Evolutionary conservation across 2,329 filamentous ascomycete species (phyloP).

Genomic region (Xylariaceae sp.): DNA sequence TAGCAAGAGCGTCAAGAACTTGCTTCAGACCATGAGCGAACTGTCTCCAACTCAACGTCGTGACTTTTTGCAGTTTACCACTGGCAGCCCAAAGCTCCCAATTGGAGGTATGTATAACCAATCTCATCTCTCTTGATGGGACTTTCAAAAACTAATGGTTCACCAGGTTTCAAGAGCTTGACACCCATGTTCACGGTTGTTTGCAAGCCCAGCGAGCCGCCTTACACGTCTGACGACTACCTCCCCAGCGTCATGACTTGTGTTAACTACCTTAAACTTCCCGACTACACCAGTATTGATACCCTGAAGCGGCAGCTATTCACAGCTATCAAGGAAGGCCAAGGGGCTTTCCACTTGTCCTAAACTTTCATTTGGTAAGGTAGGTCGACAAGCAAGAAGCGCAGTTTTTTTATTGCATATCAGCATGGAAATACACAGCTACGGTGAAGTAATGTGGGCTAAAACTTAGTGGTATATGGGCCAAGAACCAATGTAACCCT

Average conservation of each 20-base stretch:
- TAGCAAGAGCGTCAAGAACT: slow-evolving; percentile 90
- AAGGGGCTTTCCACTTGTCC: slow-evolving; percentile 96
- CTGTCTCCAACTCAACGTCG: slow-evolving; percentile 76
- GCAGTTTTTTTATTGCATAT: slow-evolving; percentile 21
- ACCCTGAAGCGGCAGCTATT: slow-evolving; percentile 79
- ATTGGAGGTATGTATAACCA: slow-evolving; percentile 79
- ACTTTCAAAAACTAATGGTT: slow-evolving; percentile 41
- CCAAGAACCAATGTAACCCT: slow-evolving; percentile 19
- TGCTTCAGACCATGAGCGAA: slow-evolving; percentile 94
- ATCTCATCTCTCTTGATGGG: background rate
- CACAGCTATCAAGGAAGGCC: slow-evolving; percentile 90
- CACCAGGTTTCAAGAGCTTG: slow-evolving; percentile 88
- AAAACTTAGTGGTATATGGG: slow-evolving; percentile 27
- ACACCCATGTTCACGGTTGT: slow-evolving; percentile 99
- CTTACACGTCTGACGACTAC: slow-evolving; percentile 94
- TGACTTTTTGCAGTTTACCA: slow-evolving; percentile 97
- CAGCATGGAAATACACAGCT: slow-evolving; percentile 27
- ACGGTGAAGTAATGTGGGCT: slow-evolving; percentile 25
- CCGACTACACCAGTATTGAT: slow-evolving; percentile 84
- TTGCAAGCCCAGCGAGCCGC: slow-evolving; percentile 96
- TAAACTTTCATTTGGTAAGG: slow-evolving; percentile 48
- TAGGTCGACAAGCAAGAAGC: slow-evolving; percentile 4
- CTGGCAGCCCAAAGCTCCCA: slow-evolving; percentile 95
- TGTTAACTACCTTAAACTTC: slow-evolving; percentile 97
- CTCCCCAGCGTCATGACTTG: slow-evolving; percentile 99